Base-by-base conservation (phyloP, 1,284 basidiomycete genomes). In the Melampsora larici-populina region DNA sequence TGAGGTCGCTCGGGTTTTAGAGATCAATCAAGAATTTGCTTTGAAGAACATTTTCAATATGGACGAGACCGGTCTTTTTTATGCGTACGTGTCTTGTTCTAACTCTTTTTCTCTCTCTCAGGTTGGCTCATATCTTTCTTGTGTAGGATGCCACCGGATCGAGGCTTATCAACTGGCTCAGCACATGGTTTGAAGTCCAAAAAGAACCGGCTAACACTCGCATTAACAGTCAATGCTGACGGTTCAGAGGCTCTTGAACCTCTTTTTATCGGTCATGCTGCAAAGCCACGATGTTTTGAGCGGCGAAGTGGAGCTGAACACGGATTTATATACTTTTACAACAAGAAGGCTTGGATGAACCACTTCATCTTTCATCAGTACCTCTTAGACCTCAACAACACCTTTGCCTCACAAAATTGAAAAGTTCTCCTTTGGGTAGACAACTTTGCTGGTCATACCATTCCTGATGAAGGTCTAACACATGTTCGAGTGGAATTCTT, bases 51-150 rank as follows among this genome's bases (percentile, higher is more conserved):
- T 72, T n/a, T 72, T 63, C 40, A 71, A 71, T 55, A 71, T 71
- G 70, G 70, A 71, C 31, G 51, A 71, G 18, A 71, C 70, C 26
- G 70, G 70, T 2, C n/a, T n/a, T n/a, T n/a, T n/a, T n/a, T n/a
- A n/a, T n/a, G n/a, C n/a, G n/a, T n/a, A n/a, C n/a, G n/a, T 24
- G 63, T 18, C 64, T 72, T 29, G 63, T 21, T 58, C 15, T 58
- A 58, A 58, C 18, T 58, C 2, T 58, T 3, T 58, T 26, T 58
- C 51, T 58, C 51, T 58, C 15, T 26, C 6, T 58, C n/a, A n/a
- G n/a, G n/a, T n/a, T n/a, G n/a, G n/a, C 36, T 36, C 36, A 36
- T 36, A 36, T 36, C 9, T 9, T 36, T 36, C 36, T 36, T 9
- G 3, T 36, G 3, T 36, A 58, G 51, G 13, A 58, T 58, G 51